Base-by-base conservation (phyloP, 495 filamentous ascomycete species). In the Thermothielavioides terrestris region DNA sequence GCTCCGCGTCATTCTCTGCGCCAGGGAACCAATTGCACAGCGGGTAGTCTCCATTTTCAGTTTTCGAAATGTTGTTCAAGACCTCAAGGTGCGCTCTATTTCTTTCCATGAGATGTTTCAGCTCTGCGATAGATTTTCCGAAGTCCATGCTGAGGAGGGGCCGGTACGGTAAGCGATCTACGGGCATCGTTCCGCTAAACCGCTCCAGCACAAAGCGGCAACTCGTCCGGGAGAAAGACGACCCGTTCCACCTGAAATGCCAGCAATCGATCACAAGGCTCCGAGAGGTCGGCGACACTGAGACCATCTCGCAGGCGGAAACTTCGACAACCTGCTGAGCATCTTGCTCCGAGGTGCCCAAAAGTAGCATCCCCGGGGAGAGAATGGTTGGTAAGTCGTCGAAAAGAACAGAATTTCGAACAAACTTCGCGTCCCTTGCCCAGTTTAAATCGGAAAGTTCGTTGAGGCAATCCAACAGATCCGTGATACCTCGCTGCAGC, bases 161-260 rank as follows among this genome's bases (percentile, higher is more conserved):
- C 14, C 11, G 32, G 23, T 37, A 46, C 1, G 7, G 21, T 1
- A 46, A n/a, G 10, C 23, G n/a, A 7, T 28, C 10, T 22, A 46
- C 28, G 12, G 44, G 44, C 23, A 31, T 5, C 15, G 34, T 25
- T 11, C 31, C 31, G 30, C 32, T 26, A 17, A 37, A 46, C 1
- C 23, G 31, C 6, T 27, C 17, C n/a, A 37, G 22, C 4, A 22
- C 8, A 28, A 46, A 46, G n/a, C 32, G 44, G 15, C n/a, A 12
- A 34, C 32, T 46, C 7, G 23, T 15, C 30, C 32, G 10, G 22
- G 32, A 37, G n/a, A 46, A 46, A 11, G 12, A 31, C 11, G 6
- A 0, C 9, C 44, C 44, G 5, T 46, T 34, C 44, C 44, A 37
- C n/a, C 44, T 46, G 5, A 46, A 46, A 27, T 46, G 15, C 44